Evolutionary conservation across 495 filamentous ascomycete species (phyloP).

Genomic region (Astrothelium subdiscretum): DNA sequence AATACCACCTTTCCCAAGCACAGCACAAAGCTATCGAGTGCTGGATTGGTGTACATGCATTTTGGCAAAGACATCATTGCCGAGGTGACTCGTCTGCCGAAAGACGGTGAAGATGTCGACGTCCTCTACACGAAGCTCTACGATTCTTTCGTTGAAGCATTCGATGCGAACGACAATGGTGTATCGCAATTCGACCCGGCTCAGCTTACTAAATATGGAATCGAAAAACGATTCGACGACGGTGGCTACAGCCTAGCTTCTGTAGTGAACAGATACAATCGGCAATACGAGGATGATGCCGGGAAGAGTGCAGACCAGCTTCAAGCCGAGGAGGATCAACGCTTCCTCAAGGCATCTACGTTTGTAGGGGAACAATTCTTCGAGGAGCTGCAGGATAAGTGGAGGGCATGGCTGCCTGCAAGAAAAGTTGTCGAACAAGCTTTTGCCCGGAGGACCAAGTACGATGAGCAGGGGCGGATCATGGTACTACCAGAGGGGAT

Average conservation of each 20-base stretch:
- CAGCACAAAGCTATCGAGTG: slow-evolving; percentile 79
- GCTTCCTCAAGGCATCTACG: slow-evolving; percentile 60
- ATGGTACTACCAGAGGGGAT: slow-evolving; percentile 65
- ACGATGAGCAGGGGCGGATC: slow-evolving; percentile 64
- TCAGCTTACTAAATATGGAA: slow-evolving; percentile 46
- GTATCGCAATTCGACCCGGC: slow-evolving; percentile 64
- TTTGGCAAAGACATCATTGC: slow-evolving; percentile 77
- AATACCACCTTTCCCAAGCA: slow-evolving; percentile 62
- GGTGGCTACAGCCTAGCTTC: slow-evolving; percentile 72
- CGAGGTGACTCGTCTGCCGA: slow-evolving; percentile 47
- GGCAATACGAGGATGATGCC: slow-evolving; percentile 47
- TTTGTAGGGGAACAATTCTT: slow-evolving; percentile 82
- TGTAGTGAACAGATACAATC: slow-evolving; percentile 74
- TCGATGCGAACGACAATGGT: slow-evolving; percentile 97
- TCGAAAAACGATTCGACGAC: slow-evolving; percentile 70
- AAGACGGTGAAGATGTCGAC: slow-evolving; percentile 53
- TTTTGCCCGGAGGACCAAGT: slow-evolving; percentile 49
- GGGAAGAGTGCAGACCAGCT: slow-evolving; percentile 37
- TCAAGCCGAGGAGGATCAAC: slow-evolving; percentile 67
- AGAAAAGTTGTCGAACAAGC: slow-evolving; percentile 62
- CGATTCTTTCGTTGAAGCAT: slow-evolving; percentile 83
- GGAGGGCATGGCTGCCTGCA: slow-evolving; percentile 75
- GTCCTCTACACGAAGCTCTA: slow-evolving; percentile 83
- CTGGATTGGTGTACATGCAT: slow-evolving; percentile 90
- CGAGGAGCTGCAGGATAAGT: slow-evolving; percentile 61